Percentiles rank a stretch among this genome's conserved stretches.
These are phyloP conservation scores for Erythrobasidium hasegawianum DNA, from an alignment of 1,284 basidiomycete genomes.

Conservation along the genomic window DNA sequence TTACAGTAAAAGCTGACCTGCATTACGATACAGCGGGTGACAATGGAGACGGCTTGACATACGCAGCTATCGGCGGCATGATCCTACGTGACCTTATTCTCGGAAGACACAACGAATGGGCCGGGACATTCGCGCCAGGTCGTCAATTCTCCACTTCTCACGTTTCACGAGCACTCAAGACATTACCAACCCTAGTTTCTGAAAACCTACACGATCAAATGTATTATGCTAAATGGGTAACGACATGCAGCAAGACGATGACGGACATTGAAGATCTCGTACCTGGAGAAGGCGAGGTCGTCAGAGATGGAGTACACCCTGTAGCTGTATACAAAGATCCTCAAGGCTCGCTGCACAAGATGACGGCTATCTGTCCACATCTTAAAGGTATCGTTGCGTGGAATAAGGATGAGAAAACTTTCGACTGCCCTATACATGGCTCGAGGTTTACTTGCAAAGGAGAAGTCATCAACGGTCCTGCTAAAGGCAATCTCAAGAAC, in stretches of 20 bases:
- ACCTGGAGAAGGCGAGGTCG: constrained; percentile 18
- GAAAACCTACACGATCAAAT: constrained; percentile 14
- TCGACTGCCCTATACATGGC: constrained; percentile 17
- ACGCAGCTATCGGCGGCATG: constrained; percentile 7
- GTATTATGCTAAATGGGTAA: constrained; percentile 19
- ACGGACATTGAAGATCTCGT: constrained; percentile 20
- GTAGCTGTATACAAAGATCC: constrained; percentile 16
- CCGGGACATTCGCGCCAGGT: constrained; percentile 6
- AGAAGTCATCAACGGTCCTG: constrained; percentile 17
- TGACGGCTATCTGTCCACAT: constrained; percentile 18
- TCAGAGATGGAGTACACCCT: constrained; percentile 17
- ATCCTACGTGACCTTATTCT: constrained; percentile 8
- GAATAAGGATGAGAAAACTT: constrained; percentile 20
- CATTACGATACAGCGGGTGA: background rate
- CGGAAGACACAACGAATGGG: constrained; percentile 10
- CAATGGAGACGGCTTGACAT: constrained; percentile 13
- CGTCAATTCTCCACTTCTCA: constrained; percentile 16
- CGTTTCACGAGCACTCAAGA: constrained; percentile 6
- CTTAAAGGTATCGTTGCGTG: constrained; percentile 13
- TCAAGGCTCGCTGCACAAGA: constrained; percentile 17
- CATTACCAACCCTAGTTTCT: constrained; percentile 1
- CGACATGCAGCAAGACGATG: constrained; percentile 15
- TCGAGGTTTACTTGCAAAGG: constrained; percentile 12
- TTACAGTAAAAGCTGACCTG: background rate
- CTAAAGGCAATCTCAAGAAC: constrained; percentile 11